Conservation (phyloP, 2,329 filamentous ascomycete genomes). For the Triangularia verruculosa region DNA sequence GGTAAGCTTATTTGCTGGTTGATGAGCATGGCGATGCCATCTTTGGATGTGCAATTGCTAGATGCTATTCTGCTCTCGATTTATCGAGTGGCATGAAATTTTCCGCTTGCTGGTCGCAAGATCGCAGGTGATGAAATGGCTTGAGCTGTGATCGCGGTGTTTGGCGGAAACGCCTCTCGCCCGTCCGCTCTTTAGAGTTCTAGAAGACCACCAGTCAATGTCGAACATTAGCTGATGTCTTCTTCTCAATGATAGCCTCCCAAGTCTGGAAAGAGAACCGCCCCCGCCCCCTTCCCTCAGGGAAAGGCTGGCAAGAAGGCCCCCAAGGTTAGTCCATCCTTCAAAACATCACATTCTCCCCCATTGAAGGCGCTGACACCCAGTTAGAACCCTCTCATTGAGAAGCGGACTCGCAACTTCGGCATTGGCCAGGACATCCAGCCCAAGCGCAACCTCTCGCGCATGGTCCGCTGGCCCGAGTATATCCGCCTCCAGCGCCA, state of each 20-base stretch:
- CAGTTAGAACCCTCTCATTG: slow-evolving; percentile 93
- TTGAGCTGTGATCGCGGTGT: slow-evolving; percentile 53
- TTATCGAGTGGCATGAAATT: slow-evolving; percentile 34
- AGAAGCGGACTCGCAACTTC: slow-evolving; percentile 97
- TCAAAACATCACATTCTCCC: not conserved
- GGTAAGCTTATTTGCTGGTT: slow-evolving; percentile 52
- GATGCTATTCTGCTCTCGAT: slow-evolving; percentile 28
- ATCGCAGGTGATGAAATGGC: slow-evolving; percentile 60
- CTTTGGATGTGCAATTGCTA: slow-evolving; percentile 23
- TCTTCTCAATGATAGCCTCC: slow-evolving; percentile 99
- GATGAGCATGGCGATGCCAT: slow-evolving; percentile 27
- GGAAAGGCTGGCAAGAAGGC: slow-evolving; percentile 95
- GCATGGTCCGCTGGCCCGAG: slow-evolving; percentile 99
- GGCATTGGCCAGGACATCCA: slow-evolving; percentile 99
- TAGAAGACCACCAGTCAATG: slow-evolving; percentile 72
- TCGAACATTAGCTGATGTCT: slow-evolving; percentile 89
- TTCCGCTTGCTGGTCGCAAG: slow-evolving; percentile 43
- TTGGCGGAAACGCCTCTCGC: slow-evolving; percentile 50
- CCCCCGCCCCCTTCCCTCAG: slow-evolving; percentile 93
- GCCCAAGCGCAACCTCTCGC: slow-evolving; percentile 89
- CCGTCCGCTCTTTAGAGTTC: slow-evolving; percentile 81
- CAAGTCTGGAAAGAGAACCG: slow-evolving; percentile 97
- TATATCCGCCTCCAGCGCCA: slow-evolving; percentile 97
- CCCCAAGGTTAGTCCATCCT: slow-evolving; percentile 73
- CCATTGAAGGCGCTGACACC: slow-evolving; percentile 22